Base-by-base conservation (phyloP, 139 green algal species). In the Chlorella sp. region DNA sequence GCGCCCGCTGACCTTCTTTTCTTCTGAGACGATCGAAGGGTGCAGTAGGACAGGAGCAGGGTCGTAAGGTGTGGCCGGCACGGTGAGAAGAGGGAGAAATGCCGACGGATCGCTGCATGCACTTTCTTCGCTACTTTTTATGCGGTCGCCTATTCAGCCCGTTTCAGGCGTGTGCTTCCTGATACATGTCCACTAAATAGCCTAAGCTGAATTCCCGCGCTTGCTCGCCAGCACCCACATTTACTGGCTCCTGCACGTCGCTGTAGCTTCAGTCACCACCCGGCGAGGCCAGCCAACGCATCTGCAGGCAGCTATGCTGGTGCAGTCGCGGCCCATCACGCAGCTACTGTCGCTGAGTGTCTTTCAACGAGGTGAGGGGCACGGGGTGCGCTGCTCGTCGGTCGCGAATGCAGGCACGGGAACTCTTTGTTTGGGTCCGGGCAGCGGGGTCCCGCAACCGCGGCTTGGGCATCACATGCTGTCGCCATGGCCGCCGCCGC, bases 331-430 rank as follows among this genome's bases (percentile, higher is more conserved):
- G 22, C 66, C 84, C 66, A 30, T 81, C 34, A 81, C 68, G 39
- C 39, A 68, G 84, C 68, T 80, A 34, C 61, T 88, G 0, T 88
- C 84, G 34, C 68, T 80, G 61, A 78, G 32, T 40, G 39, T 61
- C 15, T n/a, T 86, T 57, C 81, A 86, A 19, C n/a, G 53, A 86
- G 53, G 81, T 53, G 81, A 28, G 53, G 22, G 53, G 77, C 36
- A 36, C 21, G n/a, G n/a, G n/a, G n/a, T 3, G 0, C 2, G 75
- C 75, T 53, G 36, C 75, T 2, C 16, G 36, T 34, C 11, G 75
- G n/a, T 4, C 21, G 22, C 24, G 64, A 37, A 22, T 40, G 42
- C 80, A 68, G 36, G 30, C 42, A 61, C 66, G 34, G 48, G 48
- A 57, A 5, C 48, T 9, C 22, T 57, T 15, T 71, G 57, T 86